Base-by-base conservation (phyloP, 1,284 basidiomycete genomes). In the Puccinia brachypodii region DNA sequence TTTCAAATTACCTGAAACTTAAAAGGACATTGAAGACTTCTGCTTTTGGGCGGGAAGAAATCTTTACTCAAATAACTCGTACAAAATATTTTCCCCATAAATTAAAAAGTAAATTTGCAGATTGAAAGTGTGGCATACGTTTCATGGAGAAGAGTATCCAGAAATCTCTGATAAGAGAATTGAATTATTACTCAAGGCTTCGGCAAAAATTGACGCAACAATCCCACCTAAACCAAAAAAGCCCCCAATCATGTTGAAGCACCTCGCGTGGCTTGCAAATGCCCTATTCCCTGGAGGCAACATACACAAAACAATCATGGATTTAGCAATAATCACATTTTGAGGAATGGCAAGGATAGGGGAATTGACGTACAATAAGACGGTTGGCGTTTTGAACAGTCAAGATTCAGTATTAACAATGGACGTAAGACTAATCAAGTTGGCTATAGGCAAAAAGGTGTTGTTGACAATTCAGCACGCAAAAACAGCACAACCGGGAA, bases 61-160 rank as follows among this genome's bases (percentile, higher is more conserved):
- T 3, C 19, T 22, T 9, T 2, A 28, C 68, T 25, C 7, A 38
- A 25, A 13, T n/a, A 38, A 11, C 22, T 50, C 11, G 22, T 22
- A 50, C 11, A 50, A 11, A 50, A 50, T 50, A 50, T 50, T 50
- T 50, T 50, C 22, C 28, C 8, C 60, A 36, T 13, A 16, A 2
- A 16, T 19, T 19, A 38, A 8, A 9, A 66, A 66, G 33, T 76
- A 76, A 11, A 31, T 76, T 1, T 60, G 22, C 56, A 56, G 28
- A 2, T n/a, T 76, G 2, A 22, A 62, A 44, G 73, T 56, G 2
- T 76, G 73, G 73, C 73, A 76, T 25, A 62, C 16, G 1, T 76
- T 38, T 19, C 73, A 76, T 31, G 28, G 36, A 13, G 36, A 7
- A 19, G 31, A 14, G 2, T 76, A 76, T n/a, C 73, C 73, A 3